These are phyloP conservation scores for Candida nanaspora DNA, from an alignment of 805 yeast species.

Conservation along the genomic window DNA sequence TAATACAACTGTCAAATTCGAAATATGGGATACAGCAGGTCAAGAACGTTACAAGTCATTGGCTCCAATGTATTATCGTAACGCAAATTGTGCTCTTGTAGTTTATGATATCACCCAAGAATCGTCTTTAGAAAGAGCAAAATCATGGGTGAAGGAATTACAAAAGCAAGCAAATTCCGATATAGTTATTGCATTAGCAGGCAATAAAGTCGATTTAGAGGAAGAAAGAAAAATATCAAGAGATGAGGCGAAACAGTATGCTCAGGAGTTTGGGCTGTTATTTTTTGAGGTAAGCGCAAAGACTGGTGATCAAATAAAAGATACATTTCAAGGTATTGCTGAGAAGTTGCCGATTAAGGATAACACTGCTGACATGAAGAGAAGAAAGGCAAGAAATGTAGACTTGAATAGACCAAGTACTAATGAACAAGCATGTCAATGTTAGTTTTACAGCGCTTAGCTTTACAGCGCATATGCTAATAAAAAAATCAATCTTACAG, in stretches of 20 bases:
- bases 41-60: conserved; percentile 73
- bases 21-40: conserved; percentile 86
- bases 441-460: background rate
- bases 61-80: conserved; percentile 80
- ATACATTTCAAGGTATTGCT: conserved; percentile 44
- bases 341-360: conserved; percentile 31
- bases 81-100: conserved; percentile 73
- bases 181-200: conserved; percentile 76
- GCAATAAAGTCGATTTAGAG: conserved; percentile 64
- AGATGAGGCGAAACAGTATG: conserved; percentile 46
- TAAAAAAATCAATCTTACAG: no score
- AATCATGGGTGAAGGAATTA: conserved; percentile 71
- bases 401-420: conserved; percentile 24
- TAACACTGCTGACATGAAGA: conserved; percentile 13
- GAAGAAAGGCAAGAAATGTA: conserved; percentile 18
- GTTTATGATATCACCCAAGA: conserved; percentile 70
- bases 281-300: conserved; percentile 55
- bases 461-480: no score
- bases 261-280: conserved; percentile 41
- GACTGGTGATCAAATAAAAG: conserved; percentile 42
- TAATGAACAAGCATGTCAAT: conserved; percentile 23
- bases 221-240: conserved; percentile 38
- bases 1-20: conserved; percentile 54
- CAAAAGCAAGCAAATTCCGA: conserved; percentile 73
- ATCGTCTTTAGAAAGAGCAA: conserved; percentile 63